Conservation (phyloP, 2,329 filamentous ascomycete genomes). For the Penicillium psychrosexuale region DNA sequence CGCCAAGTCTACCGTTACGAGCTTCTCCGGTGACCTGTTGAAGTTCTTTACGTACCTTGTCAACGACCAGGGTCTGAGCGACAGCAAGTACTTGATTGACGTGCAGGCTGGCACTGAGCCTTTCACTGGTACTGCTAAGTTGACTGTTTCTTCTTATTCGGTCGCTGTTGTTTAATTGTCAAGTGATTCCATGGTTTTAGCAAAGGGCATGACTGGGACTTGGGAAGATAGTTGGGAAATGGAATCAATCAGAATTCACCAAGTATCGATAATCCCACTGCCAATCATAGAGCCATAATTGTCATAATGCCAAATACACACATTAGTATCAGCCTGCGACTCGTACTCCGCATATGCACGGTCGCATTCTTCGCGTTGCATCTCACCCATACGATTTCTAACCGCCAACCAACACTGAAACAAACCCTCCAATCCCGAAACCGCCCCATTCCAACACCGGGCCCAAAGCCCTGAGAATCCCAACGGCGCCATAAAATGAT, state of each 20-base stretch:
- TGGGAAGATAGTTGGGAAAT: background rate
- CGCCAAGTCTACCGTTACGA: conserved; percentile 46
- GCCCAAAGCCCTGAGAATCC: background rate
- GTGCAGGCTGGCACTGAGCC: conserved; percentile 43
- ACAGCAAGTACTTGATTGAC: conserved; percentile 53
- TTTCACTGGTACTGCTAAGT: conserved; percentile 31
- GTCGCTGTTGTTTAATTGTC: conserved; percentile 25
- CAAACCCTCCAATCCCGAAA: conserved; percentile 8
- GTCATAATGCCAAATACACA: background rate
- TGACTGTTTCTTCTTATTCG: conserved; percentile 32
- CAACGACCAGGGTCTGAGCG: conserved; percentile 32
- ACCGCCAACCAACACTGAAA: conserved; percentile 11
- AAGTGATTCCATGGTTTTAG: too few species aligned
- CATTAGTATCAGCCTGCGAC: background rate
- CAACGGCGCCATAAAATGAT: background rate
- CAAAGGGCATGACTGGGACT: background rate
- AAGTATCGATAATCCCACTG: background rate
- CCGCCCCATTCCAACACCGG: background rate
- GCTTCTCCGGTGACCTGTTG: conserved; percentile 57
- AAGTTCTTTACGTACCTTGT: conserved; percentile 58
- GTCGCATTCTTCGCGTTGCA: background rate
- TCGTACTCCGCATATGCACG: background rate
- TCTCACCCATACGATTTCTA: conserved; percentile 1
- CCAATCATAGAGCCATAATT: background rate
- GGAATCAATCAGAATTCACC: too few species aligned